Evolutionary conservation across 257 asterid species (phyloP).

Genomic region (Rhazya stricta): DNA sequence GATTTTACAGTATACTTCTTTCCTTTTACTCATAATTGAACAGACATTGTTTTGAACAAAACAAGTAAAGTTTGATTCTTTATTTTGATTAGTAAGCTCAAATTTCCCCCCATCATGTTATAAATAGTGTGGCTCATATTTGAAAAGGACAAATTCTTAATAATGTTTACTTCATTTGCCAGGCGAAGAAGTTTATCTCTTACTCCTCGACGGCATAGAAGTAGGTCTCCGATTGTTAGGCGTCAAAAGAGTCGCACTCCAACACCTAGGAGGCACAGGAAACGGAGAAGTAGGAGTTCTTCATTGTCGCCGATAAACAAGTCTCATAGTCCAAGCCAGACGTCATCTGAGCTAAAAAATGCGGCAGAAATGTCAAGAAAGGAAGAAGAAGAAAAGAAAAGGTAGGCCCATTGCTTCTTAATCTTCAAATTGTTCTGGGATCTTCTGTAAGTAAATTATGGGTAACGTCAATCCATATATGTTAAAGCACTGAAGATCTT

Average conservation of each 20-base stretch:
- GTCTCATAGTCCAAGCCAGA: constrained; percentile 52
- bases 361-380: constrained; percentile 48
- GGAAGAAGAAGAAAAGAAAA: constrained; percentile 73
- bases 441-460: not conserved
- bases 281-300: constrained; percentile 54
- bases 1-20: not conserved
- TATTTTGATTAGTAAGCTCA: not conserved
- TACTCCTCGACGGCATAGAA: constrained; percentile 45
- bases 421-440: not conserved
- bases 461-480: not conserved
- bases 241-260: constrained; percentile 66
- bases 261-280: constrained; percentile 58
- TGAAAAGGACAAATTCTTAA: not conserved
- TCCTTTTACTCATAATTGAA: not conserved
- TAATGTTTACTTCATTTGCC: constrained; percentile 11
- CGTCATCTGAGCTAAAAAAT: constrained; percentile 46
- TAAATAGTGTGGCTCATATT: too few species aligned
- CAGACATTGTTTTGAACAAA: not conserved
- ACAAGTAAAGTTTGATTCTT: not conserved
- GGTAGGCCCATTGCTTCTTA: constrained; percentile 30
- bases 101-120: not conserved
- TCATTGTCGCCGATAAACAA: constrained; percentile 56
- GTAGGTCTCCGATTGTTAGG: constrained; percentile 63
- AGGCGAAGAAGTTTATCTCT: constrained; percentile 65
- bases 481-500: not conserved